phyloP scores from a whole-genome alignment of 2,329 filamentous ascomycete genomes.

The Aspergillus sp. region DNA sequence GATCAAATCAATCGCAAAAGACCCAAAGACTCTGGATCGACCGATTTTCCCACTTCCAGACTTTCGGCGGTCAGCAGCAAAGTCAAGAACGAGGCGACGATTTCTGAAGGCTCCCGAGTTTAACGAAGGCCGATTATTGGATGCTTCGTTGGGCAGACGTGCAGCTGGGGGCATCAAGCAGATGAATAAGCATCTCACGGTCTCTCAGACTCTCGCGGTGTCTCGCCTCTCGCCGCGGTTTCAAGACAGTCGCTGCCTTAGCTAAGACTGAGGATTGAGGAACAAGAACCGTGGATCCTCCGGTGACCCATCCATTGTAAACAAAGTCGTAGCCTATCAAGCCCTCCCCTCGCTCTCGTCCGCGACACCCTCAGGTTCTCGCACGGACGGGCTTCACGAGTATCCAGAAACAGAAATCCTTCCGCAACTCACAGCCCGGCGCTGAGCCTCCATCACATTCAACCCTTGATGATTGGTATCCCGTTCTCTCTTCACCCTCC shows the following conservation, averaged over 20 bases:
- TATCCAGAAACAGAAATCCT: conserved; percentile 2
- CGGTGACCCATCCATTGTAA: conserved; percentile 1
- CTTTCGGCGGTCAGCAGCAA: conserved; percentile 29
- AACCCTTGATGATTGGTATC: conserved; percentile 16
- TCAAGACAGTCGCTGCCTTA: background rate
- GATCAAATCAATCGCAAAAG: conserved; percentile 8
- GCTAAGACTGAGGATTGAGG: background rate
- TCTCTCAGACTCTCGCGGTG: background rate
- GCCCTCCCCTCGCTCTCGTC: background rate
- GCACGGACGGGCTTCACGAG: background rate
- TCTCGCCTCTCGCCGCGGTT: no score
- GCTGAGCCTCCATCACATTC: conserved; percentile 13
- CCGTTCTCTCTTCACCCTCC: background rate
- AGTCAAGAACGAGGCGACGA: conserved; percentile 32
- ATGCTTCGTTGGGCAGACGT: conserved; percentile 40
- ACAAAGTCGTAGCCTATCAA: conserved; percentile 7
- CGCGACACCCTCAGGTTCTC: background rate
- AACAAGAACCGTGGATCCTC: background rate
- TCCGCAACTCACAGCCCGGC: background rate
- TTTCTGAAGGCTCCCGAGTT: conserved; percentile 32
- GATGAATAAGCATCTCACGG: conserved; percentile 17
- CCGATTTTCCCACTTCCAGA: conserved; percentile 13
- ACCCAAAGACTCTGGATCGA: conserved; percentile 11
- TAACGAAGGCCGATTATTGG: conserved; percentile 30
- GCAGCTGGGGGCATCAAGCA: conserved; percentile 22